A percentile compares a stretch with the other conserved stretches of the same genome.
These are phyloP conservation scores for Ligustrum vulgare DNA, from an alignment of 257 asterid species.

Conservation along the genomic window DNA sequence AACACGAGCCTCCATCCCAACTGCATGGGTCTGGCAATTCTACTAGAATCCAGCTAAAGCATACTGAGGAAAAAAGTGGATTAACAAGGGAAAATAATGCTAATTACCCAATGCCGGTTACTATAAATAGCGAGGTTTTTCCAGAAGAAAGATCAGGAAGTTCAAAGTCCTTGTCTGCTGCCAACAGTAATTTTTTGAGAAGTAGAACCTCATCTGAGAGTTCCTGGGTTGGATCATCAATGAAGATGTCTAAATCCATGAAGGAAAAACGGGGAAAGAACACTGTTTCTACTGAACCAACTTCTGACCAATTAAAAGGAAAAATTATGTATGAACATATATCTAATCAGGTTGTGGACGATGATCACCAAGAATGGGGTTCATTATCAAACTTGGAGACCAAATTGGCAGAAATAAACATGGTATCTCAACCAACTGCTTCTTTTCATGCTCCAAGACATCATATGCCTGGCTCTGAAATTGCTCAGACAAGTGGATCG, in stretches of 20 bases:
- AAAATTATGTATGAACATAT: conserved; percentile 51
- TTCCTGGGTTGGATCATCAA: conserved; percentile 62
- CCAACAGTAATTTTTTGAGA: conserved; percentile 47
- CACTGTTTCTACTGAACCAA: conserved; percentile 25
- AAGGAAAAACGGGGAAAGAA: conserved; percentile 53
- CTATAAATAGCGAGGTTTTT: conserved; percentile 47
- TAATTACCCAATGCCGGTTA: conserved; percentile 48
- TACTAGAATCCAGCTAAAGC: conserved; percentile 50
- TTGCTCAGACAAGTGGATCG: conserved; percentile 73
- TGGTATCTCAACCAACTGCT: conserved; percentile 47
- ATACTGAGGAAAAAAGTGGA: conserved; percentile 56
- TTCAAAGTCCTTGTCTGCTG: conserved; percentile 50
- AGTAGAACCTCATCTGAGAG: conserved; percentile 61
- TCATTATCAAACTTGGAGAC: conserved; percentile 38
- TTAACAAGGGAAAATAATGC: conserved; percentile 49
- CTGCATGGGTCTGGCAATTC: conserved; percentile 41
- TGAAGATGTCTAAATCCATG: conserved; percentile 37
- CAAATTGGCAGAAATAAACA: conserved; percentile 55
- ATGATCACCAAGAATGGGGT: conserved; percentile 62
- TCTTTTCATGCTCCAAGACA: conserved; percentile 53
- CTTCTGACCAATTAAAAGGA: conserved; percentile 37
- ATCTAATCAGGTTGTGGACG: conserved; percentile 49
- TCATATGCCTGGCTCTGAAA: conserved; percentile 52
- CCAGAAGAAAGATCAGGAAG: conserved; percentile 60
- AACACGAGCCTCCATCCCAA: conserved; percentile 66